Base-by-base conservation (phyloP, 2,329 filamentous ascomycete genomes). In the Monosporascus sp. region DNA sequence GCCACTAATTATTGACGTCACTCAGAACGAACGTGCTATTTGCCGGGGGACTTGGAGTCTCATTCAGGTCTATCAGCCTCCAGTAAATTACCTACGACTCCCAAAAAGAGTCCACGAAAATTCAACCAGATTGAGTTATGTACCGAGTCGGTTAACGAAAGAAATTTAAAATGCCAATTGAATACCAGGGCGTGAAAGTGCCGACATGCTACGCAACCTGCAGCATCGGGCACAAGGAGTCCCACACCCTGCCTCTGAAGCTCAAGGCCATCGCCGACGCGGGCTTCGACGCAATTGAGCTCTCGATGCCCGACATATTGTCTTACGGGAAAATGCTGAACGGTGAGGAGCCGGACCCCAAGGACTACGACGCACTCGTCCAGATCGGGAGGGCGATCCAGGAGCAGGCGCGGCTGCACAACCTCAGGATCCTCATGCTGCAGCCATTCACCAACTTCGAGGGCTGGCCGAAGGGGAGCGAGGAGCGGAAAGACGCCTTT, bases 381-480 rank as follows among this genome's bases (percentile, higher is more conserved):
- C 69, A 72, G 2, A 78, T 85, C 1, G 84, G 79, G 0, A 63
- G 64, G 17, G 73, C 81, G 40, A 78, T 89, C 49, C 78, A 75
- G 50, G 69, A 70, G 0, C 67, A 87, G 47, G 84, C 80, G 48
- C 70, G 78, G 26, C 72, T 78, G 11, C 73, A 83, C 37, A 69
- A 72, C 0, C 69, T 91, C 1, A 72, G 77, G 37, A 78, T 91
- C 52, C 77, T 91, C 66, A 86, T 91, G 74, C 70, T 91, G 6
- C 88, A 92, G 62, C 87, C 88, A 0, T 91, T 92, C 61, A 73
- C 83, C 17, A 88, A 91, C 61, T 91, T 90, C 54, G 88, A 92
- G 61, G 88, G 88, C 1, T 92, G 88, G 87, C 72, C 77, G 0
- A 73, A 74, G 41, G 82, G 74, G 0, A 82, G 79, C 2, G 61